phyloP scores from a whole-genome alignment of 148 eudicot species.

The Polygonum aviculare region DNA sequence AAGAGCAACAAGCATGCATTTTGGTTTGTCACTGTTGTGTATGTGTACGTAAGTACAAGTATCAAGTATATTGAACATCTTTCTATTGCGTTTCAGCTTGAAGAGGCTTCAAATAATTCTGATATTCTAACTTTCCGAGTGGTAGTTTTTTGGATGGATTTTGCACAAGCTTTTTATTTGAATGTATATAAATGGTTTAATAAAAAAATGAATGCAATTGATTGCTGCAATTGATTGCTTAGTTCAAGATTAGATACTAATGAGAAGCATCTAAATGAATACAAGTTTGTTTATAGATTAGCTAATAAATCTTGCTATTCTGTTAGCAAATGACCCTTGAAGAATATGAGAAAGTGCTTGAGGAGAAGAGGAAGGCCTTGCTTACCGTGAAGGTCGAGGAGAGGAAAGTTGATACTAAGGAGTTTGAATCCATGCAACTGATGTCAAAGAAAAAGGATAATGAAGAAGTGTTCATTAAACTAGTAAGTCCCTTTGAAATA shows the following conservation, averaged over 20 bases:
- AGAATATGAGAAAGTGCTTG: constrained; percentile 72
- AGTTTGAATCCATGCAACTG: constrained; percentile 52
- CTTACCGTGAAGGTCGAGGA: constrained; percentile 42
- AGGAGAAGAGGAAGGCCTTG: constrained; percentile 78
- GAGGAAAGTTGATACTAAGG: constrained; percentile 64
- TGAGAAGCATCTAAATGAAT: neutral
- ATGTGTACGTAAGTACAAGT: too few species aligned
- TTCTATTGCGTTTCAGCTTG: neutral
- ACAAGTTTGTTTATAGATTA: neutral
- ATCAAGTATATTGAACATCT: neutral
- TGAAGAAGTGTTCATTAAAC: constrained; percentile 52
- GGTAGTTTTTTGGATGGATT: neutral
- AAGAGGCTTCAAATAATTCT: neutral
- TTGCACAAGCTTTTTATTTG: neutral
- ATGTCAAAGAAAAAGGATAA: constrained; percentile 55
- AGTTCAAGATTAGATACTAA: neutral
- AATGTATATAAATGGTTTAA: too few species aligned
- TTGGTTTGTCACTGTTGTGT: too few species aligned
- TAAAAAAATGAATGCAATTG: too few species aligned
- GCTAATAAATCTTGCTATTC: neutral
- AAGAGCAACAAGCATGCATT: neutral
- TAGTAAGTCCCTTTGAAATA: constrained; percentile 27
- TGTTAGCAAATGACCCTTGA: constrained; percentile 71
- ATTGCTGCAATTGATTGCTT: neutral
- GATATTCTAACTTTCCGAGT: neutral